These are phyloP conservation scores for Besnoitia besnoiti DNA, from an alignment of 169 alveolate genomes.

Conservation along the genomic window DNA sequence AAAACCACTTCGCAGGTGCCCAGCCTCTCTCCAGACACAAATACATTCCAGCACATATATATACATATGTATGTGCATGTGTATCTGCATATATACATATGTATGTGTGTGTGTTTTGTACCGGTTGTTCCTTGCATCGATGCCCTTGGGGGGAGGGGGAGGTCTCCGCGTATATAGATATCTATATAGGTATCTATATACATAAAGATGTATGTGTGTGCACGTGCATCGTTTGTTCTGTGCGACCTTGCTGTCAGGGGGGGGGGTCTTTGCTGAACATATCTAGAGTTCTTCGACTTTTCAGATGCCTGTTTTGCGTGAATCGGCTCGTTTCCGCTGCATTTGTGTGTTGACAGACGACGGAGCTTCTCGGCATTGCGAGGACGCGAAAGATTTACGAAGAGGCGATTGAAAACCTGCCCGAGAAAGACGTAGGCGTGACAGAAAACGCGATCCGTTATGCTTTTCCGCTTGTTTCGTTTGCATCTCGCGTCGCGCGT, in stretches of 20 bases:
- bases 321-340: neutral
- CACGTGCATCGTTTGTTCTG: neutral
- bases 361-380: slow-evolving; percentile 90
- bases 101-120: too few relatives aligned
- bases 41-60: neutral
- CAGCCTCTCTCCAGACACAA: neutral
- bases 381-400: slow-evolving; percentile 86
- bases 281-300: neutral
- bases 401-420: slow-evolving; percentile 73
- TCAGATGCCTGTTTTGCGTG: neutral
- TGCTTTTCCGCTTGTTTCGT: too few relatives aligned
- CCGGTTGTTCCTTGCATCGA: too few relatives aligned
- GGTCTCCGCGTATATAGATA: neutral
- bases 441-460: too few relatives aligned
- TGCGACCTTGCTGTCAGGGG: neutral
- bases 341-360: slow-evolving; percentile 71
- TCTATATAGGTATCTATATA: neutral
- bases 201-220: neutral
- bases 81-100: neutral
- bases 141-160: too few relatives aligned
- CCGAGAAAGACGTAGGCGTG: slow-evolving; percentile 72
- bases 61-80: neutral
- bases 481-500: too few relatives aligned
- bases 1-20: too few relatives aligned
- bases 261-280: neutral